phyloP scores from a whole-genome alignment of 495 filamentous ascomycete species.

The Choiromyces venosus region DNA sequence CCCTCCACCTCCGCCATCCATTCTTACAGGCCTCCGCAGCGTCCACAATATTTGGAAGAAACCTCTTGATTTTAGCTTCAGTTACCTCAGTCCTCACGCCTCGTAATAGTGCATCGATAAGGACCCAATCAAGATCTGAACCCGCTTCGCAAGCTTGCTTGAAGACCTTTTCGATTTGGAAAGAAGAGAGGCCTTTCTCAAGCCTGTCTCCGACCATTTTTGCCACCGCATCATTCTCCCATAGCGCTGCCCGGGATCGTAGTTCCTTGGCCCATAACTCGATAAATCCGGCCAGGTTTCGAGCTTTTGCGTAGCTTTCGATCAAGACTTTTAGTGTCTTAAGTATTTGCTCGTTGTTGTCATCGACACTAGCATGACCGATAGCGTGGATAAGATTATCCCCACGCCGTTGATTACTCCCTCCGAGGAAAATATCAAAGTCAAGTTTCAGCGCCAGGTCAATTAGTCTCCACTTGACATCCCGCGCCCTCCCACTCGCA shows the following conservation, averaged over 20 bases:
- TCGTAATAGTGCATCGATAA: constrained; percentile 34
- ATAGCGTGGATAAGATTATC: constrained; percentile 22
- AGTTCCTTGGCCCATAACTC: constrained; percentile 28
- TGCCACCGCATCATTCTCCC: constrained; percentile 32
- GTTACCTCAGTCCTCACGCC: constrained; percentile 36
- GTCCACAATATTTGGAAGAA: constrained; percentile 10
- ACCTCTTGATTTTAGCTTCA: constrained; percentile 20
- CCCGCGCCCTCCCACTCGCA: background rate
- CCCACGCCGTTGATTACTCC: constrained; percentile 17
- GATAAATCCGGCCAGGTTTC: constrained; percentile 34
- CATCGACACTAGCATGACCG: background rate
- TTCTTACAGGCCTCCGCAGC: background rate
- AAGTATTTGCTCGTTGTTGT: constrained; percentile 7
- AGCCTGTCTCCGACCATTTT: constrained; percentile 23
- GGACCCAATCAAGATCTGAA: constrained; percentile 23
- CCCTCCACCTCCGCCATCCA: constrained; percentile 33
- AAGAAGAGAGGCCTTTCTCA: constrained; percentile 21
- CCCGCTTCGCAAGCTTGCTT: constrained; percentile 9
- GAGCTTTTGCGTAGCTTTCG: constrained; percentile 33
- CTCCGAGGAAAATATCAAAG: constrained; percentile 38
- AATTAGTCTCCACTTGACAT: constrained; percentile 33
- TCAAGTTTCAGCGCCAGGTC: constrained; percentile 27
- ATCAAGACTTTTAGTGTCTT: constrained; percentile 29
- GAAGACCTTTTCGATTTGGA: constrained; percentile 32
- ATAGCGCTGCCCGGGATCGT: constrained; percentile 16